Evolutionary conservation across 1,284 basidiomycete species (phyloP), one percentile per base, ranked within the genome.

Genomic region (Garcileccinum viscosum): DNA sequence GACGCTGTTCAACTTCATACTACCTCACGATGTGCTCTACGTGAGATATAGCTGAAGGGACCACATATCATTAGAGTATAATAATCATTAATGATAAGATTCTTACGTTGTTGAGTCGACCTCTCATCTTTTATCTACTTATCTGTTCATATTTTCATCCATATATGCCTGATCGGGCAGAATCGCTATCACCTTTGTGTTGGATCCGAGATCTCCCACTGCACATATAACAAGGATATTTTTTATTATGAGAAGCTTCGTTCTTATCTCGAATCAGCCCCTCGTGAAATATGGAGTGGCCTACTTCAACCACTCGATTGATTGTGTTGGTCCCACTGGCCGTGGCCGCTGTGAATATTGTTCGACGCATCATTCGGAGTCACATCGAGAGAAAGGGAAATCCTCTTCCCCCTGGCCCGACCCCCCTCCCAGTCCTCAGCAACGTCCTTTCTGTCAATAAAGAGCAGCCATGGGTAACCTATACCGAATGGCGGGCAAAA

Each of bases 401-500:
- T 22, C 56, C 56, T 58, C 56, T 58, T 32, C 56, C 56, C 30
- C 56, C 56, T 53, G 47, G 47, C 24, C 24, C 47, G 7, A 53
- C 47, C 17, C 40, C 40, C 12, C 19, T 42, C 40, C 40, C 19
- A 12, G 17, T 42, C 40, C 40, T 42, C 40, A 19, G 40, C 19
- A 42, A 42, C 40, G 40, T 42, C 22, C 40, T 42, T 19, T 42
- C 38, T 42, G 19, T 42, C 40, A 22, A 42, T 22, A 27, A 53
- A 12, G 15, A 27, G 47, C 24, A 14, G 4, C 30, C 30, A 12
- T 59, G 19, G 35, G 8, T 15, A 19, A 75, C 69, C 7, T 76
- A 75, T 44, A 75, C 69, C 7, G 60, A 68, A 24, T 76, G 76
- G 76, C 50, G 8, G 9, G 64, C 11, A 0, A 69, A 63, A 38